Evolutionary conservation across 2,329 filamentous ascomycete genomes (phyloP).

Genomic region (Aureobasidium namibiae): DNA sequence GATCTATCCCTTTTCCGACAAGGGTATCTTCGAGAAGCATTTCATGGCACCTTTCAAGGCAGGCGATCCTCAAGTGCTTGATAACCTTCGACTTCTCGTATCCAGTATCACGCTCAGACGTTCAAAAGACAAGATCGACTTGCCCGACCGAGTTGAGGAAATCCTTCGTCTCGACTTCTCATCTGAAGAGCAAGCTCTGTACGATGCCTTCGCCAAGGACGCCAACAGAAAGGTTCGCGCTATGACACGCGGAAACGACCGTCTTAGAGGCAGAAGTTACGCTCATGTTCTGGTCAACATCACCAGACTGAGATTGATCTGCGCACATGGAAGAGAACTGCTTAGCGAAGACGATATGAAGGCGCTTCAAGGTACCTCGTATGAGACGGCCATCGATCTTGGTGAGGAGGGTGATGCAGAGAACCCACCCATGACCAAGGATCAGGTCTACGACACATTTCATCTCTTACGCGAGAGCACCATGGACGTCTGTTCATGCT

Average conservation of each 20-base stretch:
- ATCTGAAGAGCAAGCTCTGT: slow-evolving; percentile 64
- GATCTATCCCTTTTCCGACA: slow-evolving; percentile 76
- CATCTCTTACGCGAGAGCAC: slow-evolving; percentile 76
- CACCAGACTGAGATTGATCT: slow-evolving; percentile 78
- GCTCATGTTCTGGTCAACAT: slow-evolving; percentile 91
- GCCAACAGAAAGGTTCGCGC: slow-evolving; percentile 73
- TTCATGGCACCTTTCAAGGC: slow-evolving; percentile 82
- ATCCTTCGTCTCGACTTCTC: slow-evolving; percentile 69
- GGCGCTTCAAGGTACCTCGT: slow-evolving; percentile 58
- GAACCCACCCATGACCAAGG: slow-evolving; percentile 52
- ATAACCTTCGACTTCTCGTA: slow-evolving; percentile 79
- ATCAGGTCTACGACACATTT: slow-evolving; percentile 78
- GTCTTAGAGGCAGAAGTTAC: slow-evolving; percentile 63
- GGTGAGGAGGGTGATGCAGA: slow-evolving; percentile 64
- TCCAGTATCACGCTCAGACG: slow-evolving; percentile 91
- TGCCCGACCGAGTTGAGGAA: slow-evolving; percentile 66
- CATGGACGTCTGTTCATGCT: slow-evolving; percentile 63
- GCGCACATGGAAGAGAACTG: slow-evolving; percentile 88
- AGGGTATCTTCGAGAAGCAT: slow-evolving; percentile 64
- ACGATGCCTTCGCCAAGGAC: slow-evolving; percentile 76
- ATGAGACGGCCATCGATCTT: slow-evolving; percentile 80
- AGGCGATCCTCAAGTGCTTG: slow-evolving; percentile 74
- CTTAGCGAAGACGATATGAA: slow-evolving; percentile 76
- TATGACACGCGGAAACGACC: slow-evolving; percentile 52
- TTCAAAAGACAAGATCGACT: slow-evolving; percentile 80